Conservation (phyloP, 2,329 filamentous ascomycete genomes). For the Chaetomium strumarium region DNA sequence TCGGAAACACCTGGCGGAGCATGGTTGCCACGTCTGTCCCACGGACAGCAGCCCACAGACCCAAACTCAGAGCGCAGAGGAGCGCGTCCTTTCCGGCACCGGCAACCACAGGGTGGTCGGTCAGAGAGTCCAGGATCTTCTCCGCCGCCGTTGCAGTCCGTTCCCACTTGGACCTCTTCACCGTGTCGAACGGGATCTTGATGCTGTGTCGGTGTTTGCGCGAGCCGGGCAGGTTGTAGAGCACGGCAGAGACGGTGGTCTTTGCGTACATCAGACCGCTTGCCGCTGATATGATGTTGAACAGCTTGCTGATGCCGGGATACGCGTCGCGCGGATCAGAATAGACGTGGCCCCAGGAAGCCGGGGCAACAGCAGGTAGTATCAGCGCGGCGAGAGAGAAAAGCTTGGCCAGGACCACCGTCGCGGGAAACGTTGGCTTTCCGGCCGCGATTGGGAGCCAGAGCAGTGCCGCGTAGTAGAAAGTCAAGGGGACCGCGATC, state of each 20-base stretch:
- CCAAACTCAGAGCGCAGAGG: constrained; percentile 47
- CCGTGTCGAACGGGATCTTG: constrained; percentile 40
- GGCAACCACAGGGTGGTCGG: constrained; percentile 52
- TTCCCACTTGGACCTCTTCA: constrained; percentile 39
- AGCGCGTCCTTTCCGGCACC: constrained; percentile 54
- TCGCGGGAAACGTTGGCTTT: constrained; percentile 35
- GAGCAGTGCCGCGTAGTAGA: constrained; percentile 34
- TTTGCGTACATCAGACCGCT: constrained; percentile 42
- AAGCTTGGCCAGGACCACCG: constrained; percentile 29
- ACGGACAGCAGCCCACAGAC: constrained; percentile 52
- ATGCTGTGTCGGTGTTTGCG: constrained; percentile 45
- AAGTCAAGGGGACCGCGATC: constrained; percentile 30
- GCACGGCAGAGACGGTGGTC: constrained; percentile 37
- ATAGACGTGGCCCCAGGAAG: constrained; percentile 43
- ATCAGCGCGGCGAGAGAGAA: constrained; percentile 43
- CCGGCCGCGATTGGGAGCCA: constrained; percentile 37
- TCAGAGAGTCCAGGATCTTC: constrained; percentile 44
- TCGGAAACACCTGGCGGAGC: constrained; percentile 34
- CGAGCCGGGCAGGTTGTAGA: constrained; percentile 42
- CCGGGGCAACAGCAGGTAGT: constrained; percentile 42
- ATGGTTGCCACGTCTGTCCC: constrained; percentile 46
- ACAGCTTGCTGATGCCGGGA: constrained; percentile 40
- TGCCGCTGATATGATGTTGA: constrained; percentile 40
- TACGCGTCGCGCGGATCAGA: constrained; percentile 35
- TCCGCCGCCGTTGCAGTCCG: constrained; percentile 40